A percentile compares a stretch with the other conserved stretches of the same genome.
These are phyloP conservation scores for Brassica carinata DNA, from an alignment of 345 rosid species.

Conservation along the genomic window DNA sequence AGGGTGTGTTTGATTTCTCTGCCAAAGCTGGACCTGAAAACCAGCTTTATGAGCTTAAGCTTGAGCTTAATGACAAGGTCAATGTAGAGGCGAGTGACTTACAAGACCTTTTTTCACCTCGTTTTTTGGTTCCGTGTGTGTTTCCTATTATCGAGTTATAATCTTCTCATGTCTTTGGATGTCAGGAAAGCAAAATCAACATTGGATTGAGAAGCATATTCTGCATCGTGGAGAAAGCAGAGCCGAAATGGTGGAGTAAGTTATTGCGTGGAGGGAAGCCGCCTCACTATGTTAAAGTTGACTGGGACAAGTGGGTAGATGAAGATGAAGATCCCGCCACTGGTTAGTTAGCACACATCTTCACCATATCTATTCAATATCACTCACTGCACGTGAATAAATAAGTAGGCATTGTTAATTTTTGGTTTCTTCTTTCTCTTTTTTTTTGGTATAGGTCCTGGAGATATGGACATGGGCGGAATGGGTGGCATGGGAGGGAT, in stretches of 20 bases:
- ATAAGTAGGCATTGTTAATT: background rate
- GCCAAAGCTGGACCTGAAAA: constrained; percentile 69
- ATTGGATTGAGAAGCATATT: constrained; percentile 67
- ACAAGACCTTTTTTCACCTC: background rate
- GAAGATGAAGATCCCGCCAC: constrained; percentile 57
- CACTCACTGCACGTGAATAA: background rate
- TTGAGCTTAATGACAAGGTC: constrained; percentile 81
- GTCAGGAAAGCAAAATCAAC: constrained; percentile 75
- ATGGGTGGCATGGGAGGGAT: constrained; percentile 40
- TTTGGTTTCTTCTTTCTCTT: background rate
- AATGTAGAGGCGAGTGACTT: constrained; percentile 64
- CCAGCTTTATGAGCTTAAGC: constrained; percentile 60
- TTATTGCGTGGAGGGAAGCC: constrained; percentile 63
- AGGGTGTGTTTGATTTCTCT: constrained; percentile 69
- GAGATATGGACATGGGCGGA: constrained; percentile 47
- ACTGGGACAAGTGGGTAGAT: constrained; percentile 95
- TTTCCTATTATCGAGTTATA: background rate
- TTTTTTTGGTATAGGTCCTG: constrained; percentile 45
- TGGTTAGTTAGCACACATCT: constrained; percentile 30
- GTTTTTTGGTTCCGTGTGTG: background rate
- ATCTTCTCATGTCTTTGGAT: background rate
- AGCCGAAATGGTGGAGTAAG: constrained; percentile 74
- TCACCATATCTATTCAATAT: background rate
- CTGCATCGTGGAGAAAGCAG: constrained; percentile 77
- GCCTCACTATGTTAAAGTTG: constrained; percentile 79